Conservation (phyloP, 1,284 basidiomycete genomes). For the Rugosomyces carneus region DNA sequence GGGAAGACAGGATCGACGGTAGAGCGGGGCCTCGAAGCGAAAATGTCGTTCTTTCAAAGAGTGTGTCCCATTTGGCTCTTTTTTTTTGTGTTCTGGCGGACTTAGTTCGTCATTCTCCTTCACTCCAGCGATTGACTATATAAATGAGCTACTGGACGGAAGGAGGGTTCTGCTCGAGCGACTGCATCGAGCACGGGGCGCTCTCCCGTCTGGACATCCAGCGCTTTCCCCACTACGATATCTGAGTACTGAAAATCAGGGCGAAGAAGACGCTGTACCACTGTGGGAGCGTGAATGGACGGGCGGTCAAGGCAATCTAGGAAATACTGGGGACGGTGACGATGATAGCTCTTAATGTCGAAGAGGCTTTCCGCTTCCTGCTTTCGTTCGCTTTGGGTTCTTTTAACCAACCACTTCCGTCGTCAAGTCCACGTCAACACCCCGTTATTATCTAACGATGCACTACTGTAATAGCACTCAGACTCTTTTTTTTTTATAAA, state of each 20-base stretch:
- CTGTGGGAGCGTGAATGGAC: slow-evolving; percentile 77
- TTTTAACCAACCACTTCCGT: too few species aligned
- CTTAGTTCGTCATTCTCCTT: slow-evolving; percentile 4
- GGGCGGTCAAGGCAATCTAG: slow-evolving; percentile 53
- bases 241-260: slow-evolving; percentile 5
- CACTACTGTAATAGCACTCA: too few species aligned
- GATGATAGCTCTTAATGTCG: slow-evolving; percentile 19
- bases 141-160: slow-evolving; percentile 57
- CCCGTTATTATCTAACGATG: too few species aligned
- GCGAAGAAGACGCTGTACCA: slow-evolving; percentile 26
- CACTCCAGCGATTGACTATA: slow-evolving; percentile 73
- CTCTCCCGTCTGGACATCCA: slow-evolving; percentile 52
- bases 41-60: slow-evolving; percentile 78
- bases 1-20: slow-evolving; percentile 65
- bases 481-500: too few species aligned
- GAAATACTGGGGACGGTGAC: slow-evolving; percentile 37
- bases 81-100: slow-evolving; percentile 1
- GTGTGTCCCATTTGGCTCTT: slow-evolving; percentile 37
- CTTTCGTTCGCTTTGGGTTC: too few species aligned
- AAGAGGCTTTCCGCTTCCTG: not conserved
- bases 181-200: slow-evolving; percentile 50
- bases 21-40: slow-evolving; percentile 81
- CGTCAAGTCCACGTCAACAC: too few species aligned
- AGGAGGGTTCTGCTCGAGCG: slow-evolving; percentile 50
- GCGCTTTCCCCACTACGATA: slow-evolving; percentile 30